Evolutionary conservation across 2,329 filamentous ascomycete species (phyloP), one percentile per base, ranked within the genome.

Genomic region (Aureobasidium musti): DNA sequence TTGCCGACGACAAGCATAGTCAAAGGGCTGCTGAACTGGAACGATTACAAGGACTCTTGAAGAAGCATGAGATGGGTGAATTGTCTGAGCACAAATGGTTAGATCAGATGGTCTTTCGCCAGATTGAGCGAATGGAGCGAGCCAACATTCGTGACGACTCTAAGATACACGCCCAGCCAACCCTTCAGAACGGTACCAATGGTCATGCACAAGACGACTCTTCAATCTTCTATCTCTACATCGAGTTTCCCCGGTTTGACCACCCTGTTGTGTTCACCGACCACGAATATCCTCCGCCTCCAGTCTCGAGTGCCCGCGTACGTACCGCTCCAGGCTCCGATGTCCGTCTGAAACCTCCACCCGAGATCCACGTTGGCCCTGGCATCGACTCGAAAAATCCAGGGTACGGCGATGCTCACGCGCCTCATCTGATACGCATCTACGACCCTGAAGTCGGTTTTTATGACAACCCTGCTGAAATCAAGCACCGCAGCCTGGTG

Each of bases 21-120:
- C 68, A 71, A 26, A 68, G 75, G 41, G 75, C 75, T 57, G 88
- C 91, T 63, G 95, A 99, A 77, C 84, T 97, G 69, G 92, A 97
- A 72, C 85, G 95, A 21, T 85, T 99, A 71, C 93, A 98, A 74
- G 89, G 87, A 64, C 78, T 98, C 26, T 90, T 99, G 75, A 99
- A 99, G 79, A 96, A 97, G 78, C 95, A 98, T 74, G 96, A 99
- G 75, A 96, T 97, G 90, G 93, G 92, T 21, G 95, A 99, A 76
- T 94, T 99, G 30, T 88, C 91, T 0, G 87, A 92, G 19, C 90
- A 97, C 56, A 91, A 96, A 73, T 99, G 95, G 96, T 85, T 99
- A 50, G 95, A 99, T 76, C 91, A 95, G 73, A 84, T 98, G 72
- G 93, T 97, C 2, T 99, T 96, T 76, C 88, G 94, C 47, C 90